phyloP scores from a whole-genome alignment of 2,329 filamentous ascomycete species.

The Apiospora rasikravindrae region DNA sequence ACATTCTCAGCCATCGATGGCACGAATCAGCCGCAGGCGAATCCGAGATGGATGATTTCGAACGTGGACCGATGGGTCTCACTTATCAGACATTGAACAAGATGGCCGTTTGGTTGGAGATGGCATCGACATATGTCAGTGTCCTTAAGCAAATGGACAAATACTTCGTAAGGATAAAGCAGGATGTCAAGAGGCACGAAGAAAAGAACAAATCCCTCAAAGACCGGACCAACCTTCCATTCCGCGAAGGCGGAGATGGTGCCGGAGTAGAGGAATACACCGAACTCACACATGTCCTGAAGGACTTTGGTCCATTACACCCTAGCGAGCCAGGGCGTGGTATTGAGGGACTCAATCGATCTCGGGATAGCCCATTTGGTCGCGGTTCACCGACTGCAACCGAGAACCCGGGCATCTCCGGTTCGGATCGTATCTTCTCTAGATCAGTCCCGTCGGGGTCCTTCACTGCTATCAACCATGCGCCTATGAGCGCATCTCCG shows the following conservation, averaged over 20 bases:
- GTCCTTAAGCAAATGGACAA: constrained; percentile 59
- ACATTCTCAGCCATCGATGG: constrained; percentile 52
- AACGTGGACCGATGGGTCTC: constrained; percentile 50
- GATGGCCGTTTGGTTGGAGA: constrained; percentile 58
- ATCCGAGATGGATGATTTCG: constrained; percentile 36
- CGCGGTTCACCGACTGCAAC: constrained; percentile 35
- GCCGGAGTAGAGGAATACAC: constrained; percentile 63
- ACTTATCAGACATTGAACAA: constrained; percentile 55
- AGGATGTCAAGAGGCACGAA: constrained; percentile 48
- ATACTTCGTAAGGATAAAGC: constrained; percentile 58
- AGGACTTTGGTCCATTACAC: constrained; percentile 50
- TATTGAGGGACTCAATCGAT: constrained; percentile 33
- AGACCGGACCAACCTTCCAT: constrained; percentile 40
- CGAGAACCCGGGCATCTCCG: constrained; percentile 30
- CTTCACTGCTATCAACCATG: constrained; percentile 48
- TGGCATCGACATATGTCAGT: constrained; percentile 61
- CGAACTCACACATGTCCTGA: constrained; percentile 42
- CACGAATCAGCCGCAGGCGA: constrained; percentile 33
- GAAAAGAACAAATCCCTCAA: constrained; percentile 30
- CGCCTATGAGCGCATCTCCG: constrained; percentile 21
- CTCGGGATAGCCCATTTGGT: constrained; percentile 40
- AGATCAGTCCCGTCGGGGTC: constrained; percentile 40
- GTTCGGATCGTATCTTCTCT: constrained; percentile 32
- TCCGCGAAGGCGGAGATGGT: constrained; percentile 49
- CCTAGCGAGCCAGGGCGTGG: constrained; percentile 38